Percentiles rank a stretch among this genome's conserved stretches.
These are phyloP conservation scores for Jackrogersella minutella DNA, from an alignment of 495 filamentous ascomycete genomes.

Conservation along the genomic window DNA sequence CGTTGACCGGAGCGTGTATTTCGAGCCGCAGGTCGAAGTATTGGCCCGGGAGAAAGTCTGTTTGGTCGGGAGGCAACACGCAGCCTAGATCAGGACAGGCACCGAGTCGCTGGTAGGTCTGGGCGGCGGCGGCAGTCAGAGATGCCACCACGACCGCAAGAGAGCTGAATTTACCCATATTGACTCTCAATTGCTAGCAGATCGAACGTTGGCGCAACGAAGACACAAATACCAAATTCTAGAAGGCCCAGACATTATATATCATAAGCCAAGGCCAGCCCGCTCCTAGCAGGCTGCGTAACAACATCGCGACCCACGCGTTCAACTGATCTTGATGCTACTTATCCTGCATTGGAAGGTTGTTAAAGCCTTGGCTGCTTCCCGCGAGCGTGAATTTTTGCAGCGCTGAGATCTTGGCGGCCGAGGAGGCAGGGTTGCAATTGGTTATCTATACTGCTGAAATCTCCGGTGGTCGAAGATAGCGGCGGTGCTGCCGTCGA, in stretches of 20 bases:
- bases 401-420: slow-evolving; percentile 30
- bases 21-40: slow-evolving; percentile 80
- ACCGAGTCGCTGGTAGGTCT: slow-evolving; percentile 75
- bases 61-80: slow-evolving; percentile 77
- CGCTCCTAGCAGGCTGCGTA: slow-evolving; percentile 14
- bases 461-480: slow-evolving; percentile 23
- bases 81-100: slow-evolving; percentile 77
- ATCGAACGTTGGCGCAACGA: slow-evolving; percentile 2
- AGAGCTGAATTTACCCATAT: slow-evolving; percentile 41
- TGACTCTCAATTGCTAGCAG: slow-evolving; percentile 2
- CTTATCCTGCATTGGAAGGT: slow-evolving; percentile 35
- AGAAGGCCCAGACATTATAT: slow-evolving; percentile 14
- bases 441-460: slow-evolving; percentile 22
- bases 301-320: slow-evolving; percentile 8
- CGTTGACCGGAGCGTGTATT: slow-evolving; percentile 78
- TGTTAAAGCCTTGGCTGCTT: slow-evolving; percentile 30
- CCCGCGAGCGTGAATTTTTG: slow-evolving; percentile 1
- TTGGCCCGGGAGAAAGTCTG: slow-evolving; percentile 77
- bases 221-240: neutral
- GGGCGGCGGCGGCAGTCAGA: slow-evolving; percentile 54
- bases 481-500: slow-evolving; percentile 13
- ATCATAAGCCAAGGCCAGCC: slow-evolving; percentile 1
- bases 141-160: slow-evolving; percentile 46
- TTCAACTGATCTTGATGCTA: slow-evolving; percentile 12
- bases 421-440: slow-evolving; percentile 3